Conservation (phyloP, 257 asterid genomes). For the Ehretia macrophylla region DNA sequence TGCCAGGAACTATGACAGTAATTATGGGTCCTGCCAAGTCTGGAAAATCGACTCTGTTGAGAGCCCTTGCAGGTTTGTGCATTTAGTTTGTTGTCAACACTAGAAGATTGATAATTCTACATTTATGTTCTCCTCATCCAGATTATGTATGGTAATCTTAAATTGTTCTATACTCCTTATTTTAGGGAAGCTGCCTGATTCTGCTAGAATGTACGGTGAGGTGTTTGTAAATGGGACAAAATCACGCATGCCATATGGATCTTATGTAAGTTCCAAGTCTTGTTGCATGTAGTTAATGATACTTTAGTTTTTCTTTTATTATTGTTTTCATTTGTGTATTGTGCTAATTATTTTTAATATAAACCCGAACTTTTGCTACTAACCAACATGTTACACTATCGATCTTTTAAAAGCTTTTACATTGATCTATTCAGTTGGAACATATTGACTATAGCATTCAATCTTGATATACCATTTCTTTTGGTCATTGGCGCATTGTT, state of each 20-base stretch:
- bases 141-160: neutral
- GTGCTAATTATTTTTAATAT: no score
- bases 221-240: slow-evolving; percentile 78
- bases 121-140: neutral
- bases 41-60: slow-evolving; percentile 95
- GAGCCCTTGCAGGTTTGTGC: slow-evolving; percentile 85
- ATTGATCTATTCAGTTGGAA: no score
- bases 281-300: no score
- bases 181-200: slow-evolving; percentile 82
- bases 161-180: slow-evolving; percentile 4
- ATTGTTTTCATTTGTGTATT: no score
- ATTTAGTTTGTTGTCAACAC: slow-evolving; percentile 3
- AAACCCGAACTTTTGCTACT: no score
- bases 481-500: no score
- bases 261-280: slow-evolving; percentile 60
- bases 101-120: neutral
- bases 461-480: no score
- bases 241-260: slow-evolving; percentile 68
- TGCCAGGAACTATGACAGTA: slow-evolving; percentile 97
- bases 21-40: slow-evolving; percentile 99
- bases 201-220: slow-evolving; percentile 84
- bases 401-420: no score
- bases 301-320: no score
- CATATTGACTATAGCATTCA: no score
- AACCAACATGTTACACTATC: no score